Evolutionary conservation across 441 rosid genomes (phyloP), one percentile per base, ranked within the genome.

Genomic region (Manihot esculenta): DNA sequence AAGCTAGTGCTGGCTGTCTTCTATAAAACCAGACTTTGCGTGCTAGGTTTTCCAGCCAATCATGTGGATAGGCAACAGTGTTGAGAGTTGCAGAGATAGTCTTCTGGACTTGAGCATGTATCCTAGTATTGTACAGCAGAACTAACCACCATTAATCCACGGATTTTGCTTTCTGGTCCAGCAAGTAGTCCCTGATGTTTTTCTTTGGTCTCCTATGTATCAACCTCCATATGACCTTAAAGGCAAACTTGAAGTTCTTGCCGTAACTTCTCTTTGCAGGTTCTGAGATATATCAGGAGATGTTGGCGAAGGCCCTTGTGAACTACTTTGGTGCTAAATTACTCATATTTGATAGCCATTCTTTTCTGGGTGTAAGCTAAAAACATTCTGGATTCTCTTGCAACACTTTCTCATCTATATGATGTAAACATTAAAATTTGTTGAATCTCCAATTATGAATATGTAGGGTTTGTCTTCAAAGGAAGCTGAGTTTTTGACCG

Each of bases 221-320:
- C 65, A 50, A 14, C 27, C 7, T 45, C 56, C 54, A 42, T 55
- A 9, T 38, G 13, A 45, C 21, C 30, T 62, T 41, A 59, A 58
- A 62, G 80, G 66, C 64, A 35, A 51, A 71, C 45, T 58, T 56
- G 42, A 61, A 14, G n/a, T 13, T 65, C n/a, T 63, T 73, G 56
- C 15, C 11, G 20, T 63, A 21, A 57, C 76, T 77, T 54, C 53
- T 57, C 12, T 74, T 72, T 84, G 66, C 71, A 93, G 98, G 98
- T 73, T 93, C 98, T 48, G 98, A 93, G 77, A 89, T 90, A 77
- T 93, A 89, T 75, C 98, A 93, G 82, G 98, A 93, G 82, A 91
- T 84, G 89, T 75, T 93, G 82, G 92, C 85, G 17, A 93, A 87
- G 83, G 95, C 98, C 26, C 97, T 91, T 79, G 95, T 97, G 7